phyloP scores from a whole-genome alignment of 2,329 filamentous ascomycete genomes.

The Ceratocystis harringtonii region DNA sequence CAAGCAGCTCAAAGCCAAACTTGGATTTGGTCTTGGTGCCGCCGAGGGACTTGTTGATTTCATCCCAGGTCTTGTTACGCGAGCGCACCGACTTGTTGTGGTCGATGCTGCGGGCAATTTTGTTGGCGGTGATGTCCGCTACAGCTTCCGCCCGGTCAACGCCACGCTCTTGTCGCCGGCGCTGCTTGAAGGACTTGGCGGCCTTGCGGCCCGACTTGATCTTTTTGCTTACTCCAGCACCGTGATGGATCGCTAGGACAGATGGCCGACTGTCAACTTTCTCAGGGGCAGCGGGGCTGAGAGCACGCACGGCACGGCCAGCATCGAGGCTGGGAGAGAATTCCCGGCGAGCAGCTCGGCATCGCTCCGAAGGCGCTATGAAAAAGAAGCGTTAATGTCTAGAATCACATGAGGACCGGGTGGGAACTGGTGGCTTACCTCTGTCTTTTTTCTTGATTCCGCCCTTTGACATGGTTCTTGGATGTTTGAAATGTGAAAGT shows the following conservation, averaged over 20 bases:
- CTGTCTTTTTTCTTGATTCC: slow-evolving; percentile 17
- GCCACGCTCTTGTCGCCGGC: slow-evolving; percentile 40
- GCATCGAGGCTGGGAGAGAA: slow-evolving; percentile 14
- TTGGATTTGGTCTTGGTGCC: slow-evolving; percentile 19
- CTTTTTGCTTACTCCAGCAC: slow-evolving; percentile 54
- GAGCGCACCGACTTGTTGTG: slow-evolving; percentile 33
- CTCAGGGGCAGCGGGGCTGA: slow-evolving; percentile 8
- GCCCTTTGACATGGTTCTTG: slow-evolving; percentile 15
- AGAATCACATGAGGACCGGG: not conserved
- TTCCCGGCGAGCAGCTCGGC: slow-evolving; percentile 16
- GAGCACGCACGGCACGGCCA: slow-evolving; percentile 12
- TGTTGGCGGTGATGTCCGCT: slow-evolving; percentile 41
- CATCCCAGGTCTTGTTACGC: slow-evolving; percentile 42
- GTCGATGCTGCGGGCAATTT: slow-evolving; percentile 40
- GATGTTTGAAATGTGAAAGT: not conserved
- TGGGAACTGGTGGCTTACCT: not conserved
- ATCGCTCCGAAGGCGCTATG: slow-evolving; percentile 14
- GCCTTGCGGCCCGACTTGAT: slow-evolving; percentile 40
- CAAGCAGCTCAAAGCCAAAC: slow-evolving; percentile 12
- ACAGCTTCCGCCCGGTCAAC: slow-evolving; percentile 45
- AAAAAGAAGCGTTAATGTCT: not conserved
- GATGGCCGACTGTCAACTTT: slow-evolving; percentile 36
- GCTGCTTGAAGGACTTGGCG: slow-evolving; percentile 40
- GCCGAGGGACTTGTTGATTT: slow-evolving; percentile 35
- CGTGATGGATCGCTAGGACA: slow-evolving; percentile 53